Base-by-base conservation (phyloP, 2,329 filamentous ascomycete species). In the Monilinia laxa region DNA sequence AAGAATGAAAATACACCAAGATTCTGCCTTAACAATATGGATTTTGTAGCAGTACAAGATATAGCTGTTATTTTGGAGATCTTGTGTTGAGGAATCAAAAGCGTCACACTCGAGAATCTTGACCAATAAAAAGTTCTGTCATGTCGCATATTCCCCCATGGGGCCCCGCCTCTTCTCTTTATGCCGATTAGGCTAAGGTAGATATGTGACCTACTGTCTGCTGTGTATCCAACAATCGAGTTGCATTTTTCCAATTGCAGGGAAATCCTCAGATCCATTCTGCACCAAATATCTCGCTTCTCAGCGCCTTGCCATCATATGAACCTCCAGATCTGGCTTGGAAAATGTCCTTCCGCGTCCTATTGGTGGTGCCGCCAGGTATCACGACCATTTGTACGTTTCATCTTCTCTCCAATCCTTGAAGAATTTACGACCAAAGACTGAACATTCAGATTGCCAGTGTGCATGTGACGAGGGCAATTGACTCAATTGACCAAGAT, bases 321-420 rank as follows among this genome's bases (percentile, higher is more conserved):
- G 51, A n/a, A 4, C 14, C 42, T n/a, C 38, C 38, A n/a, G 12
- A 28, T 63, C 20, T 16, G 51, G 20, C 12, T 53, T 51, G 60
- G 49, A 45, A 23, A 31, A 63, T 16, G 51, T 9, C 18, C 31
- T 42, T 54, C 60, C 49, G 35, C 23, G 11, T 42, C 42, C 4
- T 23, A 16, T 42, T 35, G 42, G 18, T 40, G 35, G 25, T 31
- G 6, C 18, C 47, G 18, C 31, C 10, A 54, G 16, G 45, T 31
- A 16, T 42, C 2, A 5, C 12, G 20, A 51, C 16, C 14, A 40
- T 31, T 51, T 28, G 66, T 68, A 72, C 9, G 62, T 57, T 56
- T 75, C 72, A 72, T 81, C 82, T 63, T 79, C 78, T 58, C 77
- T 76, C 74, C 75, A 79, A 5, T 75, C 72, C 67, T 76, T 40